Percentiles rank a stretch among this genome's conserved stretches.
These are phyloP conservation scores for Xenosphaeropsis pyriputrescens DNA, from an alignment of 2,329 filamentous ascomycete genomes.

Conservation along the genomic window DNA sequence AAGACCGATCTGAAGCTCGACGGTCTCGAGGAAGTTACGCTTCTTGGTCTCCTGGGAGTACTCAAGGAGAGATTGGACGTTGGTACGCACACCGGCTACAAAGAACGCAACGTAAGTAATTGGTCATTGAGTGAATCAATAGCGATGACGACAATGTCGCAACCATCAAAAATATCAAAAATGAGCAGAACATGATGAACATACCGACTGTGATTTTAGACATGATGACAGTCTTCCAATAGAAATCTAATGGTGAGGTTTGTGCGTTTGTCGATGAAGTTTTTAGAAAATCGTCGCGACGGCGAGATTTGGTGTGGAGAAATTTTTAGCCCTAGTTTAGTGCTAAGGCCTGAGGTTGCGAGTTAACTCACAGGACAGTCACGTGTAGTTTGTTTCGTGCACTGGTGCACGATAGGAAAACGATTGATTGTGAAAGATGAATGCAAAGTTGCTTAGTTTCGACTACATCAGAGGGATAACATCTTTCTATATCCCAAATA, in stretches of 20 bases:
- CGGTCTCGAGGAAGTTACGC: slow-evolving; percentile 93
- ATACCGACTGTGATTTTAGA: slow-evolving; percentile 72
- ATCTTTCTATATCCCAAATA: too few relatives aligned
- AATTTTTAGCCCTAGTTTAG: too few relatives aligned
- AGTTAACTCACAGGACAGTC: too few relatives aligned
- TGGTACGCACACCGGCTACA: slow-evolving; percentile 85
- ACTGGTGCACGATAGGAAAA: too few relatives aligned
- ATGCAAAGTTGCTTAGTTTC: too few relatives aligned
- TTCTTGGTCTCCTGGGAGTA: slow-evolving; percentile 96
- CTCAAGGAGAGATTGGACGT: slow-evolving; percentile 86
- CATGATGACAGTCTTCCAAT: slow-evolving; percentile 82
- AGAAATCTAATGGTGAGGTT: slow-evolving; percentile 71
- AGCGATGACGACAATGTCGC: not conserved
- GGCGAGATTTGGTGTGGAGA: too few relatives aligned
- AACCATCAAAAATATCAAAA: too few relatives aligned
- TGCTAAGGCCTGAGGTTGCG: too few relatives aligned
- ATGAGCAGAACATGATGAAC: slow-evolving; percentile 9
- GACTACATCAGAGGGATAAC: too few relatives aligned
- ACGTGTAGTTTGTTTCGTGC: too few relatives aligned
- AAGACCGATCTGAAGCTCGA: slow-evolving; percentile 83
- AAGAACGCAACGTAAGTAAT: slow-evolving; percentile 15
- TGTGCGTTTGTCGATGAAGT: slow-evolving; percentile 14
- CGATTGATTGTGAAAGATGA: too few relatives aligned
- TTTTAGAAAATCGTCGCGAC: not conserved
- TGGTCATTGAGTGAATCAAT: not conserved